Conservation (phyloP, 139 green algal species). For the Closterium sp. region DNA sequence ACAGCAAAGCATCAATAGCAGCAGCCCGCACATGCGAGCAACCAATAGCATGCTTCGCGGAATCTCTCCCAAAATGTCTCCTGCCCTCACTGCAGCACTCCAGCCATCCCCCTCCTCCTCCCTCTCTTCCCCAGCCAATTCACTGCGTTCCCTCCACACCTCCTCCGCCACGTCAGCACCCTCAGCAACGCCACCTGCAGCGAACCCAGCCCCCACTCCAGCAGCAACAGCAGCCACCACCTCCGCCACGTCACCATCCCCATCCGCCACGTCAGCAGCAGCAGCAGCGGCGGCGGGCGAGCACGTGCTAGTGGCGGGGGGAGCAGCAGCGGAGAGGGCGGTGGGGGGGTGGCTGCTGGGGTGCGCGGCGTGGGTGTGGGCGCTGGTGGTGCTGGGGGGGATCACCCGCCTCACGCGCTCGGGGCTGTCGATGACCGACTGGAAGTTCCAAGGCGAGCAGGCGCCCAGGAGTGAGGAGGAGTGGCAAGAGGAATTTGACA, state of each 20-base stretch:
- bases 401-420: constrained; percentile 92
- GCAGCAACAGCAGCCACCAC: background rate
- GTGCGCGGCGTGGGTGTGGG: constrained; percentile 85
- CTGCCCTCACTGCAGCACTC: background rate
- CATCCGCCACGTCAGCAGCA: background rate
- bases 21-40: background rate
- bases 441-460: constrained; percentile 90
- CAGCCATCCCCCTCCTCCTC: background rate
- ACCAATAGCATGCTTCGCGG: background rate
- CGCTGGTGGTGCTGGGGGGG: constrained; percentile 94
- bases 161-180: background rate
- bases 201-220: background rate
- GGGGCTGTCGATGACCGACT: constrained; percentile 98
- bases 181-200: background rate
- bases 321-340: constrained; percentile 16
- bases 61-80: background rate
- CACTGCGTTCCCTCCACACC: background rate
- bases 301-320: constrained; percentile 28
- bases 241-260: background rate
- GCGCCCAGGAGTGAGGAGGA: constrained; percentile 60
- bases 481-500: constrained; percentile 80
- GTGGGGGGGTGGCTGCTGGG: constrained; percentile 79
- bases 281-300: background rate
- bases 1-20: background rate
- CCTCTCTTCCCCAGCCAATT: background rate